These are phyloP conservation scores for Lachnellula cervina DNA, from an alignment of 2,329 filamentous ascomycete genomes.

Conservation along the genomic window DNA sequence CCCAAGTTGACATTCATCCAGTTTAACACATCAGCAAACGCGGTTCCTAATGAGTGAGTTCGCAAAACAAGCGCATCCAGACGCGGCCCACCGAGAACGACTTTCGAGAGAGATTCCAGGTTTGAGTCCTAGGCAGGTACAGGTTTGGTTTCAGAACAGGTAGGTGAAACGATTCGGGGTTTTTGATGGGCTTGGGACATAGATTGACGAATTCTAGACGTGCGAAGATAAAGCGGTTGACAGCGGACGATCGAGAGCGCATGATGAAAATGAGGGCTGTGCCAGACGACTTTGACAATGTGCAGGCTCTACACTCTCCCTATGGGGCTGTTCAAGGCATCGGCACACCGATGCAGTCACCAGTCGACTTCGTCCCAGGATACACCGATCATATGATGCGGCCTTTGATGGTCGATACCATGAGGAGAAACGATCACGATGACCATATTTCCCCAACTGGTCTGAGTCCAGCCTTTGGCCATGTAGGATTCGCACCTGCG, in stretches of 20 bases:
- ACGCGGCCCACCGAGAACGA: conserved; percentile 83
- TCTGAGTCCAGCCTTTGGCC: conserved; percentile 62
- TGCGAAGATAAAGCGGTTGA: conserved; percentile 67
- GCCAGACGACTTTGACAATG: conserved; percentile 66
- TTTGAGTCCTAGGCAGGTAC: conserved; percentile 84
- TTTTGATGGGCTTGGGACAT: background rate
- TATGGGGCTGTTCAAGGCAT: conserved; percentile 49
- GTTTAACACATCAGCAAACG: conserved; percentile 94
- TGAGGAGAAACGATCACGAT: conserved; percentile 58
- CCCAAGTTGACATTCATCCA: conserved; percentile 39
- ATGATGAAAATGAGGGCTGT: conserved; percentile 70
- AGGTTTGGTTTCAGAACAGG: conserved; percentile 99
- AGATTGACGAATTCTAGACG: conserved; percentile 41
- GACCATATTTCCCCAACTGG: conserved; percentile 63
- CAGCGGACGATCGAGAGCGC: conserved; percentile 63
- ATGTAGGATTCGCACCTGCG: conserved; percentile 58
- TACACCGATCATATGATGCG: conserved; percentile 54
- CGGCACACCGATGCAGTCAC: conserved; percentile 31
- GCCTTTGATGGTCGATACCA: conserved; percentile 63
- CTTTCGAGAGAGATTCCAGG: conserved; percentile 88
- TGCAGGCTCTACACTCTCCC: conserved; percentile 63
- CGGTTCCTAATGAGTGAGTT: conserved; percentile 97
- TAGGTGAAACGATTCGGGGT: conserved; percentile 39
- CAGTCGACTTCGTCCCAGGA: conserved; percentile 36
- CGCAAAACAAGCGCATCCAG: conserved; percentile 87